These are phyloP conservation scores for Mrakia frigida DNA, from an alignment of 768 basidiomycete genomes.

Conservation along the genomic window DNA sequence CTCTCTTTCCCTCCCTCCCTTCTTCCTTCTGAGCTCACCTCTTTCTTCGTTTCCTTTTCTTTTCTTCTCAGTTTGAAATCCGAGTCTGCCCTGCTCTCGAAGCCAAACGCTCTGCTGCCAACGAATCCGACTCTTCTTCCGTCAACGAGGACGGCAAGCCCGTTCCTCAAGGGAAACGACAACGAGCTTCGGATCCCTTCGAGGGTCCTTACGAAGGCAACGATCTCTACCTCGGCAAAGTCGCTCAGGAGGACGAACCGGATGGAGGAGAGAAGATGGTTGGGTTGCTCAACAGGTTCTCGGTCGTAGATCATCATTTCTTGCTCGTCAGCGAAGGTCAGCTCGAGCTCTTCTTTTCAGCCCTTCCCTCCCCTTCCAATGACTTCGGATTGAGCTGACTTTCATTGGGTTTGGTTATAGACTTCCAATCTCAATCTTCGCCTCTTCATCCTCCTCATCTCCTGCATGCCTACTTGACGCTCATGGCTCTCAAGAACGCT, in stretches of 20 bases:
- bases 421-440: slow-evolving; percentile 28
- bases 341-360: background rate
- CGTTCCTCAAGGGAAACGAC: background rate
- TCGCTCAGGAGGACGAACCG: slow-evolving; percentile 32
- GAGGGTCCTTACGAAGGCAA: slow-evolving; percentile 28
- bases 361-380: background rate
- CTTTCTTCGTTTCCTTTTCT: background rate
- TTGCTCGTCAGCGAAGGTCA: slow-evolving; percentile 28
- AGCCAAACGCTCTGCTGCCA: slow-evolving; percentile 21
- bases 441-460: slow-evolving; percentile 32
- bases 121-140: background rate
- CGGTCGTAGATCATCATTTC: slow-evolving; percentile 24
- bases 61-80: slow-evolving; percentile 23
- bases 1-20: background rate
- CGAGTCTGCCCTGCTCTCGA: slow-evolving; percentile 29
- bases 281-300: slow-evolving; percentile 31
- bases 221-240: slow-evolving; percentile 29
- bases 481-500: slow-evolving; percentile 25
- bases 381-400: background rate
- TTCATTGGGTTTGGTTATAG: slow-evolving; percentile 4
- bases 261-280: slow-evolving; percentile 33
- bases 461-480: slow-evolving; percentile 30
- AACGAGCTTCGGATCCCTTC: slow-evolving; percentile 23
- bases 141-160: background rate
- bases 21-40: background rate